Evolutionary conservation across 495 filamentous ascomycete species (phyloP).

Genomic region (Xylaria flabelliformis): DNA sequence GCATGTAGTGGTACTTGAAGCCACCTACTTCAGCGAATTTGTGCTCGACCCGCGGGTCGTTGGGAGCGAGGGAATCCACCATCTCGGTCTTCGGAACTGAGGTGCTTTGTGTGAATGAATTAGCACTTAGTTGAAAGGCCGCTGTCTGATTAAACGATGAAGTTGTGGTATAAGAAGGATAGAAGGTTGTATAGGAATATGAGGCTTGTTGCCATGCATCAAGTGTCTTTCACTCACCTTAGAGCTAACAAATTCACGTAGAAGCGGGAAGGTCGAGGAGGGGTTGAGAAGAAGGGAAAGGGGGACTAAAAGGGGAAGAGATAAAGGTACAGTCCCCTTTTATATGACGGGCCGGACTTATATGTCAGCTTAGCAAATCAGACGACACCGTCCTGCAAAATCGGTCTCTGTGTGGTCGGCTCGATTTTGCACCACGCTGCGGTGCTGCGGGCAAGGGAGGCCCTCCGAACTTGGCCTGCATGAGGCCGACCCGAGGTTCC

Average conservation of each 20-base stretch:
- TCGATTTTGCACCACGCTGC: background rate
- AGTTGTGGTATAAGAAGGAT: background rate
- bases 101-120: constrained; percentile 6
- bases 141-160: background rate
- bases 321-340: background rate
- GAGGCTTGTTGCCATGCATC: background rate
- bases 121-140: background rate
- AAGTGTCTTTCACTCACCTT: background rate
- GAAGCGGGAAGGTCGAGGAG: background rate
- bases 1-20: constrained; percentile 72
- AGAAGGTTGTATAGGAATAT: background rate
- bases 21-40: constrained; percentile 66
- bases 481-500: constrained; percentile 22
- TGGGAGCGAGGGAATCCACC: constrained; percentile 66
- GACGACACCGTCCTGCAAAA: background rate
- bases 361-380: constrained; percentile 12
- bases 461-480: constrained; percentile 18
- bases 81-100: constrained; percentile 45
- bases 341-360: background rate
- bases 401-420: constrained; percentile 6
- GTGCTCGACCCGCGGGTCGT: constrained; percentile 68
- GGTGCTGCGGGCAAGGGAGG: constrained; percentile 8
- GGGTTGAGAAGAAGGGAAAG: background rate
- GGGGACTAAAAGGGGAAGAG: constrained; percentile 1
- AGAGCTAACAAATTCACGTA: background rate